phyloP scores from a whole-genome alignment of 495 filamentous ascomycete species.

The Massariosphaeria phaeospora region DNA sequence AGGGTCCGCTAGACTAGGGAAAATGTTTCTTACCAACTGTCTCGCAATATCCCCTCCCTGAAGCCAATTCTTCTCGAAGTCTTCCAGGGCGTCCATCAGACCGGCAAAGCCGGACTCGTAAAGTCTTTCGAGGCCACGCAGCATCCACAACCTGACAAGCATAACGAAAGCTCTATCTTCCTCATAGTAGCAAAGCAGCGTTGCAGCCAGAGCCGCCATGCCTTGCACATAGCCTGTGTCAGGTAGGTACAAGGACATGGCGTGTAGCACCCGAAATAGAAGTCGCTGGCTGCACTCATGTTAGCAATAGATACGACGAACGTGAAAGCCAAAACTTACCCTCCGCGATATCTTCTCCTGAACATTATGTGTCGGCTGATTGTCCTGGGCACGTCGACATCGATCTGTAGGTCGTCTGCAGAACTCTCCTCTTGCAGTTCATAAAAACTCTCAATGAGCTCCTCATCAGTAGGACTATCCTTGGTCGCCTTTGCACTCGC shows the following conservation, averaged over 20 bases:
- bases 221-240: slow-evolving; percentile 95
- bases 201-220: slow-evolving; percentile 92
- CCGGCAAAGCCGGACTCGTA: slow-evolving; percentile 82
- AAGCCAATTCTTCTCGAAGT: slow-evolving; percentile 86
- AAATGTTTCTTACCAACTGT: slow-evolving; percentile 61
- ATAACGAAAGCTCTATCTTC: slow-evolving; percentile 93
- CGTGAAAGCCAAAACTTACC: slow-evolving; percentile 28
- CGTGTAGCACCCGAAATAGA: slow-evolving; percentile 87
- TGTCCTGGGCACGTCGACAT: slow-evolving; percentile 92
- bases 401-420: slow-evolving; percentile 93
- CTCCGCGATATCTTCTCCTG: slow-evolving; percentile 72
- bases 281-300: slow-evolving; percentile 70
- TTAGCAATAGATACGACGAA: slow-evolving; percentile 10
- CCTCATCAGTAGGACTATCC: slow-evolving; percentile 58
- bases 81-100: slow-evolving; percentile 78
- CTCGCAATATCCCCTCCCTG: slow-evolving; percentile 64
- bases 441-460: slow-evolving; percentile 60
- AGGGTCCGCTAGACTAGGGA: background rate
- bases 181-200: slow-evolving; percentile 92
- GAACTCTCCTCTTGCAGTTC: slow-evolving; percentile 66
- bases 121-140: slow-evolving; percentile 77
- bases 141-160: slow-evolving; percentile 85
- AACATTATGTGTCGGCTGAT: slow-evolving; percentile 99
- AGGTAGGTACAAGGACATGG: slow-evolving; percentile 84
- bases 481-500: slow-evolving; percentile 65